Conservation (phyloP, 371 early-diverging fungal species). For the Smittium culicis region DNA sequence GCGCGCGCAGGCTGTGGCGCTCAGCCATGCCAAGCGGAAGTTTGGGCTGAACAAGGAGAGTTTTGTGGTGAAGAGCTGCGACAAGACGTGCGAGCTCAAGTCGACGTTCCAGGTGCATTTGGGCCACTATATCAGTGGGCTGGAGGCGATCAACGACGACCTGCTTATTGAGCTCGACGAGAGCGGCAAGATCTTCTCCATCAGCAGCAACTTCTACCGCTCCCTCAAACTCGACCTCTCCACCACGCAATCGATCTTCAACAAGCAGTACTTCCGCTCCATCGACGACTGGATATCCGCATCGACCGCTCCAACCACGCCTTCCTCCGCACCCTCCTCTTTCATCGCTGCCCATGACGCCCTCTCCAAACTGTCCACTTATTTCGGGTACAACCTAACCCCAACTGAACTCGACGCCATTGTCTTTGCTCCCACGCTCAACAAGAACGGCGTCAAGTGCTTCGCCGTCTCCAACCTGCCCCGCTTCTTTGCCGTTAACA, state of each 20-base stretch:
- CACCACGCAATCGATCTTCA: background rate
- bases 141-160: background rate
- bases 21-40: background rate
- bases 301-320: background rate
- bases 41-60: background rate
- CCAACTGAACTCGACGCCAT: background rate
- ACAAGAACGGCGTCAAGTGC: background rate
- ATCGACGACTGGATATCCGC: background rate
- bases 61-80: background rate
- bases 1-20: background rate
- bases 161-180: background rate
- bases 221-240: background rate
- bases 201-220: background rate
- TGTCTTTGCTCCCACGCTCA: background rate
- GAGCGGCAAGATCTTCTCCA: background rate
- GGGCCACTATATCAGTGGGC: background rate
- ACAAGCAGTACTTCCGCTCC: background rate
- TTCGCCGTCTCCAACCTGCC: background rate
- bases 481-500: background rate
- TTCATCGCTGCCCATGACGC: background rate
- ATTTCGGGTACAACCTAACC: background rate
- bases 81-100: background rate
- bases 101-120: background rate
- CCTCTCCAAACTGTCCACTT: background rate
- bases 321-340: background rate